phyloP scores from a whole-genome alignment of 2,329 filamentous ascomycete species.

The Ascocoryne sarcoides region DNA sequence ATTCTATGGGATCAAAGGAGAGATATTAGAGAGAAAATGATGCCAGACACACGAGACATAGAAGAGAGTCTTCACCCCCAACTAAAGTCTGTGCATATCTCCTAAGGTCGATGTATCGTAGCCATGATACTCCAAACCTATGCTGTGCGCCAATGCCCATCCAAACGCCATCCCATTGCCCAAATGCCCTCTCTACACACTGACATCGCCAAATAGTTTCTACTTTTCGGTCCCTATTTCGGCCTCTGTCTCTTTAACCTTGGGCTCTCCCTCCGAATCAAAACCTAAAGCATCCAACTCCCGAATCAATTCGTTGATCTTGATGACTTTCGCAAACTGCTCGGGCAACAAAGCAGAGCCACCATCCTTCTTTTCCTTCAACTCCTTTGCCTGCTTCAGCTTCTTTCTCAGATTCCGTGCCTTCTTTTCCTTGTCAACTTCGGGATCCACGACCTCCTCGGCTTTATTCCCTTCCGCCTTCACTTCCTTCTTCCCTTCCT shows the following conservation, averaged over 20 bases:
- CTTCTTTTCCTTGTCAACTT: conserved; percentile 83
- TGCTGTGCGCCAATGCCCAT: background rate
- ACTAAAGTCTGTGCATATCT: no score
- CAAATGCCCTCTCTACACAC: no score
- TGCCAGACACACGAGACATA: no score
- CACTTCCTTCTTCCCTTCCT: conserved; percentile 4
- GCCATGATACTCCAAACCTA: background rate
- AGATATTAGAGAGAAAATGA: no score
- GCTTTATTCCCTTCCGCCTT: conserved; percentile 22
- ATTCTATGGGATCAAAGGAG: no score
- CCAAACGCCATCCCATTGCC: no score
- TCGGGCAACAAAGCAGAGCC: conserved; percentile 80
- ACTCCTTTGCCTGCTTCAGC: conserved; percentile 81
- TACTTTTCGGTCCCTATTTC: no score
- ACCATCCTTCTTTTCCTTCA: conserved; percentile 83
- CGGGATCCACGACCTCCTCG: conserved; percentile 49
- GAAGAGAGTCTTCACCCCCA: no score
- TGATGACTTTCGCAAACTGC: conserved; percentile 95
- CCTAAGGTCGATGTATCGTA: no score
- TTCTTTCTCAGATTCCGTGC: conserved; percentile 90
- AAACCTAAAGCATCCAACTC: conserved; percentile 82
- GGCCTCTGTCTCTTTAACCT: conserved; percentile 26
- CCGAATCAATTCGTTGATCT: conserved; percentile 86
- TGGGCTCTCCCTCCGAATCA: conserved; percentile 64
- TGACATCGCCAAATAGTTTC: no score